Evolutionary conservation across 495 filamentous ascomycete genomes (phyloP), one percentile per base, ranked within the genome.

Genomic region (Hyaloscypha finlandica): DNA sequence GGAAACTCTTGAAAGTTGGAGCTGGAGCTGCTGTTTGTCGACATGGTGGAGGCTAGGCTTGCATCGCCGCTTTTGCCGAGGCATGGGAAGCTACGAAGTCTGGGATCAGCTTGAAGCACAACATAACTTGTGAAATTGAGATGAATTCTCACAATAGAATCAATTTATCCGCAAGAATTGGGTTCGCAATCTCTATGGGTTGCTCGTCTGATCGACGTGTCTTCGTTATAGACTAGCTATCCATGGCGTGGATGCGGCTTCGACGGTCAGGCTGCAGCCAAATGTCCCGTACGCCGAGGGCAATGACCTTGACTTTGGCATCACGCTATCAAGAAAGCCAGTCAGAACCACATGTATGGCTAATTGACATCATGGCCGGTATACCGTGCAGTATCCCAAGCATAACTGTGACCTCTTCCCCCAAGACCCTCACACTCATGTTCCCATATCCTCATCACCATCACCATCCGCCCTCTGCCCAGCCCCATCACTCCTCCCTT

Each of bases 391-490:
- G 11, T 14, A 48, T 6, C 35, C 42, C 42, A 48, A 16, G 42
- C 16, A 25, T 16, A 14, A 48, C 4, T 14, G 16, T 11, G 16
- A 6, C 3, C 9, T 48, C 16, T 48, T 4, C 42, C 42, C 16
- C 4, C 8, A 48, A 11, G 8, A 19, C 16, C 2, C 4, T 12
- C 3, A 16, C 4, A 0, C 8, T 70, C 63, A 73, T 35, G 19
- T 56, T 3, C 19, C 68, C 71, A 73, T 73, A 35, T 51, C 39
- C 12, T 67, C 25, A 42, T 69, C 70, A 20, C 58, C 16, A 25
- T 56, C 53, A 29, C 29, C 60, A 9, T 53, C 60, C 2, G 37
- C 60, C 25, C 65, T 55, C n/a, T 52, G 16, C 33, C 39, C 30
- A 20, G 3, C 37, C 0, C 62, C 66, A 53, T 64, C 54, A 11